Base-by-base conservation (phyloP, 352 stramenopile species). In the Globisporangium canariense region DNA sequence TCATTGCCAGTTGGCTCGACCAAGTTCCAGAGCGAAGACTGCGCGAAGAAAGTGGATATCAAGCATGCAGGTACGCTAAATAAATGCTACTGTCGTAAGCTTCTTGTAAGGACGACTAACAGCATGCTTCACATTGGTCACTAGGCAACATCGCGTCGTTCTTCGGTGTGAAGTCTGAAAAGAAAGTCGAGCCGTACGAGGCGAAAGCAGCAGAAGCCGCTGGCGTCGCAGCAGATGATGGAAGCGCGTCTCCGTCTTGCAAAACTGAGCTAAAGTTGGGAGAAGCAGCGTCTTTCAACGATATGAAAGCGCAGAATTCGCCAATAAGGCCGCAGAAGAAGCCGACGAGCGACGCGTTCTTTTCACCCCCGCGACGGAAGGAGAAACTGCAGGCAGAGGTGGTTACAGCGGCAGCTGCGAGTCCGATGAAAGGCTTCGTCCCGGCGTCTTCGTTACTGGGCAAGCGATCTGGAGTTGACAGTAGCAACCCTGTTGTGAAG, bases 11-110 rank as follows among this genome's bases (percentile, higher is more conserved):
- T 94, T 51, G 83, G 86, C 8, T 86, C 77, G 22, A 89, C 74
- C 46, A 81, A 89, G 62, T 93, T 89, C 54, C 83, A 94, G 58
- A 84, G 80, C 43, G 70, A 89, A 68, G 71, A 90, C 25, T 94
- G 86, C 51, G 58, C 81, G 16, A 87, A 88, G 59, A 86, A 90
- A 62, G 65, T 94, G 13, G 71, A 94, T 59, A 88, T 91, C 65
- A 89, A 90, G 34, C 80, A 84, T 54, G 78, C 79, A 71, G 82
- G 86, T 92, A 63, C 22, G 32, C 11, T 52, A 22, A 32, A 3
- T 34, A 6, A 43, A 14, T 53, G 8, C 11, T 16, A 28, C 25
- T 28, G 25, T 28, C 47, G 22, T 2, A 28, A 28, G 25, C 5
- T 55, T 55, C 1, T 2, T 28, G 28, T 16, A 28, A 22, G 47